Base-by-base conservation (phyloP, 73 alveolate genomes). In the Tetrahymena borealis region DNA sequence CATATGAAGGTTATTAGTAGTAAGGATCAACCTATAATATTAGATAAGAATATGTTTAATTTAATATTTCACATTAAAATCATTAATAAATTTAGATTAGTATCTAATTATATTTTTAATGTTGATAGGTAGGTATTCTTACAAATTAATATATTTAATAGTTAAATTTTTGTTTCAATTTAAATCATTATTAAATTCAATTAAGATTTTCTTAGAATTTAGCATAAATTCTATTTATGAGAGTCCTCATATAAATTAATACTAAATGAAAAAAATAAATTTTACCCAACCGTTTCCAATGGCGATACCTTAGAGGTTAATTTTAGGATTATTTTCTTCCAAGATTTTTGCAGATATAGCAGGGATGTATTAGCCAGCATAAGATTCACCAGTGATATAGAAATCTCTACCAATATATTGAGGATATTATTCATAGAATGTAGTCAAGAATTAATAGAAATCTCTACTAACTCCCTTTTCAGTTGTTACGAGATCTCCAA, bases 291-390 rank as follows among this genome's bases (percentile, higher is more conserved):
- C 85, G 10, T 60, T 60, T 24, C 85, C 85, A 60, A 60, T 60
- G 28, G 85, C 85, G 35, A 60, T 60, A 60, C 85, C 85, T 28
- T 60, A 60, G n/a, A 60, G 28, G 85, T 60, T 60, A 4, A 60
- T 60, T 1, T 60, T 60, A 18, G 85, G 85, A 60, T 60, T 60
- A 0, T 8, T 60, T 60, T 60, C 85, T 20, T 60, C 85, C 28
- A 60, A 60, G 5, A 60, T n/a, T n/a, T 60, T 60, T 32, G 37
- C 28, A 3, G 85, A 13, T 18, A 60, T 60, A 20, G 85, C 85
- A n/a, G 99, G 99, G 79, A 96, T 95, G 94, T 97, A 98, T 90
- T 96, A 95, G 78, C 99, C 99, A 79, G 99, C 99, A 97, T 98
- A 98, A 40, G 98, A 94, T 92, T 98, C 99, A 13, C 99, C 99